Percentiles rank a stretch among this genome's conserved stretches.
These are phyloP conservation scores for Chimonanthus praecox DNA, from an alignment of 164 flowering plant genomes.

Conservation along the genomic window DNA sequence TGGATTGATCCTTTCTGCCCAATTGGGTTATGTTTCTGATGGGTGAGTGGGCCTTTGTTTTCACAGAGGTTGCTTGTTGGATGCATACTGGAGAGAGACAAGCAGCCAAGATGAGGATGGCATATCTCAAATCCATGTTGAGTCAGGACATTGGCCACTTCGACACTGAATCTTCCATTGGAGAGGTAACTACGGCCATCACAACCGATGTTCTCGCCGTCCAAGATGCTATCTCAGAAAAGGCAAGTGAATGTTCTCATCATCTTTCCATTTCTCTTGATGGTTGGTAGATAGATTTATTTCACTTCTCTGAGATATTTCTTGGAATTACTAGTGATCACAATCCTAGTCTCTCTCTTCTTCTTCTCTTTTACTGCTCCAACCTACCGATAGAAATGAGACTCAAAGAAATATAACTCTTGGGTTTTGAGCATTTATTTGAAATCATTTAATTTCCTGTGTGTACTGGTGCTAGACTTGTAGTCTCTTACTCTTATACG, in stretches of 20 bases:
- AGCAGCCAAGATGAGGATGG: slow-evolving; percentile 95
- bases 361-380: too few species aligned
- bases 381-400: too few species aligned
- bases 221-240: slow-evolving; percentile 97
- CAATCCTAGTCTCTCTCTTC: too few species aligned
- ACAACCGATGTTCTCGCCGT: slow-evolving; percentile 86
- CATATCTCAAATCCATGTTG: slow-evolving; percentile 76
- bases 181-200: slow-evolving; percentile 84
- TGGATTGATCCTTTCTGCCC: not conserved
- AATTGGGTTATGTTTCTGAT: not conserved
- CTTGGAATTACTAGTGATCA: too few species aligned
- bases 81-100: slow-evolving; percentile 97
- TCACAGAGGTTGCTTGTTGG: slow-evolving; percentile 95
- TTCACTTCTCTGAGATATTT: too few species aligned
- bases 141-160: slow-evolving; percentile 89
- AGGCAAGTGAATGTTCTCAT: slow-evolving; percentile 37
- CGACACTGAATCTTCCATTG: slow-evolving; percentile 92
- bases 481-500: too few species aligned
- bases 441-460: too few species aligned
- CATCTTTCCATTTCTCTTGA: not conserved
- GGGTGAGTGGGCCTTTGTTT: not conserved
- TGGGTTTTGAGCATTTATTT: too few species aligned
- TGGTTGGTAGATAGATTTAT: too few species aligned
- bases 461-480: too few species aligned
- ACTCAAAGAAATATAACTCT: too few species aligned